Evolutionary conservation across 2,329 filamentous ascomycete species (phyloP).

Genomic region (Aquanectria penicillioides): DNA sequence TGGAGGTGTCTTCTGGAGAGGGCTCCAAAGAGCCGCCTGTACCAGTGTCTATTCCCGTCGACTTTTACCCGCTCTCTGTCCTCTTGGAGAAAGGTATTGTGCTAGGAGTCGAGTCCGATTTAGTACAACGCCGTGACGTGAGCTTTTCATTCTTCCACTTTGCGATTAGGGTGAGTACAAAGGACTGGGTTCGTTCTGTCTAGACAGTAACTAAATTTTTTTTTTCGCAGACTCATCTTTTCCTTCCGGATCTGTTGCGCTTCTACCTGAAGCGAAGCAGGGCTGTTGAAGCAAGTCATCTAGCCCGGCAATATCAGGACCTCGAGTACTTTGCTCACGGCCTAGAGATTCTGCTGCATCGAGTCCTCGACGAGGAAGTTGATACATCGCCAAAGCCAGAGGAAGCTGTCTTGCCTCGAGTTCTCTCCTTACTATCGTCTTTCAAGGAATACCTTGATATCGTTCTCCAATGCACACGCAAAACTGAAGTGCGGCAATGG

Average conservation of each 20-base stretch:
- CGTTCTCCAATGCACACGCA: constrained; percentile 94
- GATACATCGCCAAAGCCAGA: constrained; percentile 74
- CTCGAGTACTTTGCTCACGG: constrained; percentile 94
- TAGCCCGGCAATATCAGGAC: constrained; percentile 86
- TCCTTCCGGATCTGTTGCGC: constrained; percentile 87
- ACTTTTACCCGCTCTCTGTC: constrained; percentile 94
- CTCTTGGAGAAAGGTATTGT: constrained; percentile 90
- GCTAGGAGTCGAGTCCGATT: constrained; percentile 88
- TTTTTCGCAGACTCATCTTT: constrained; percentile 88
- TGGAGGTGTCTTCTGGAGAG: constrained; percentile 75
- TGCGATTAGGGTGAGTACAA: constrained; percentile 81
- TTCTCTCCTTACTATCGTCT: constrained; percentile 73
- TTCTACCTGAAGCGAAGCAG: constrained; percentile 81
- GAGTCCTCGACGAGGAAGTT: constrained; percentile 94
- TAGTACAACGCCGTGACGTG: constrained; percentile 92
- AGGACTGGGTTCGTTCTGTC: background rate
- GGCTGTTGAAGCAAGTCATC: constrained; percentile 80
- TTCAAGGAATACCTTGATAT: constrained; percentile 92
- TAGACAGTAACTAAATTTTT: constrained; percentile 10
- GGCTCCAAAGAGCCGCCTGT: constrained; percentile 75
- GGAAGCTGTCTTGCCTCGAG: constrained; percentile 71
- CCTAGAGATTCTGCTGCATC: constrained; percentile 89
- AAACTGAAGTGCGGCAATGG: constrained; percentile 96
- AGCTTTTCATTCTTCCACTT: constrained; percentile 92
- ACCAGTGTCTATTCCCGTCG: constrained; percentile 82